A percentile compares a stretch with the other conserved stretches of the same genome.
Conservation (phyloP, 2,329 filamentous ascomycete species). For the Fusarium humuli region DNA sequence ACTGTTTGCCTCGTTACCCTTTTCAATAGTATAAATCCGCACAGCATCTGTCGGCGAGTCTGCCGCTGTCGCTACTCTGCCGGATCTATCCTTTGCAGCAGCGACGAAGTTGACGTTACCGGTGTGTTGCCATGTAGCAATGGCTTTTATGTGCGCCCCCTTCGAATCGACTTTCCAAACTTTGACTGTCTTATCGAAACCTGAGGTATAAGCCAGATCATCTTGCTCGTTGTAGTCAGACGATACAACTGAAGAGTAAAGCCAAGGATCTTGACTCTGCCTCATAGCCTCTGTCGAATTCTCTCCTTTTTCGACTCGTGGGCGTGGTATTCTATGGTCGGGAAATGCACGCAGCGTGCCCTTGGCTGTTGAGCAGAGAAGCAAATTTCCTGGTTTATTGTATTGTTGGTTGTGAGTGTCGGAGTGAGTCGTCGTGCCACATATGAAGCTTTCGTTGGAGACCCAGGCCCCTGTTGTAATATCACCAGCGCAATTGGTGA, state of each 20-base stretch:
- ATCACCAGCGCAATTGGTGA: conserved; percentile 72
- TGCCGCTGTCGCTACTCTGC: conserved; percentile 69
- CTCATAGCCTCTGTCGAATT: conserved; percentile 69
- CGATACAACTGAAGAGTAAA: conserved; percentile 72
- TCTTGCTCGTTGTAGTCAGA: conserved; percentile 64
- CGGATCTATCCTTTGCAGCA: conserved; percentile 60
- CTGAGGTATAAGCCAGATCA: conserved; percentile 66
- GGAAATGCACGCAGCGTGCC: conserved; percentile 63
- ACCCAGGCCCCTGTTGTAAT: conserved; percentile 70
- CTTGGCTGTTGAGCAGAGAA: conserved; percentile 62
- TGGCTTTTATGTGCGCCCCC: conserved; percentile 56
- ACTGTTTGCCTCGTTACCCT: conserved; percentile 52
- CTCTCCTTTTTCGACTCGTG: conserved; percentile 63
- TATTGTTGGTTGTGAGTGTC: conserved; percentile 74
- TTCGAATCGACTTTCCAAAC: conserved; percentile 61
- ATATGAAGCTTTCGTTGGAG: conserved; percentile 65
- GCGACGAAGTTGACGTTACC: conserved; percentile 73
- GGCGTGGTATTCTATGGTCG: conserved; percentile 68
- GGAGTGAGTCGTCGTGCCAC: conserved; percentile 71
- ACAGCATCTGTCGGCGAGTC: conserved; percentile 67
- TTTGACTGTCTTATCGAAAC: conserved; percentile 72
- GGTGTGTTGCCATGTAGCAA: conserved; percentile 65
- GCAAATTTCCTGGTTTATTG: conserved; percentile 72
- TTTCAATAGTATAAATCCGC: conserved; percentile 64
- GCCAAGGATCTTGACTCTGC: conserved; percentile 70